These are phyloP conservation scores for Mucor circinelloides DNA, from an alignment of 371 early-diverging fungal genomes.

Conservation along the genomic window DNA sequence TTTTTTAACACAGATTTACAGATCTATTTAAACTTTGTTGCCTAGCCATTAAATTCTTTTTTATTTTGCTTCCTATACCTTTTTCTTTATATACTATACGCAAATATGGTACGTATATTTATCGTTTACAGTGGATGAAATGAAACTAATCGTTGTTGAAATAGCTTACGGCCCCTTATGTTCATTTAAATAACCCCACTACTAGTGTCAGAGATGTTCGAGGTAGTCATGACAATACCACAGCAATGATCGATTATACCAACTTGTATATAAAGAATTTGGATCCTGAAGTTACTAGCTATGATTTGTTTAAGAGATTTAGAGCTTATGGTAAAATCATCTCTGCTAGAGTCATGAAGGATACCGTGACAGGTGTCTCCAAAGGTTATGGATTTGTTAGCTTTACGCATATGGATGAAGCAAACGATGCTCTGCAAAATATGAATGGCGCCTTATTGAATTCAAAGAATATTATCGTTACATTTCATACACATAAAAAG, in stretches of 20 bases:
- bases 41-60: background rate
- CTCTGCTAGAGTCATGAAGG: slow-evolving; percentile 77
- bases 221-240: slow-evolving; percentile 1
- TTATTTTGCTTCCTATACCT: slow-evolving; percentile 1
- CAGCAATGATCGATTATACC: slow-evolving; percentile 34
- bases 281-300: slow-evolving; percentile 44
- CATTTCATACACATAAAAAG: slow-evolving; percentile 53
- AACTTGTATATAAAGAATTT: slow-evolving; percentile 55
- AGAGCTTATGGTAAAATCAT: slow-evolving; percentile 46
- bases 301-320: slow-evolving; percentile 44
- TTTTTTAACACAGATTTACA: background rate
- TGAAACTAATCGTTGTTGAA: background rate
- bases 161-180: slow-evolving; percentile 35
- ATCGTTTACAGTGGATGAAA: background rate
- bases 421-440: slow-evolving; percentile 36
- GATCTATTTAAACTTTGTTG: slow-evolving; percentile 10
- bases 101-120: slow-evolving; percentile 2
- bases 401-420: slow-evolving; percentile 42
- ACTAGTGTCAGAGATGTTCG: background rate
- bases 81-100: slow-evolving; percentile 1
- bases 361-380: slow-evolving; percentile 74
- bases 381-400: slow-evolving; percentile 89
- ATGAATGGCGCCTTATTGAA: slow-evolving; percentile 38
- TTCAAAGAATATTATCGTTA: slow-evolving; percentile 38
- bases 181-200: slow-evolving; percentile 8